These are phyloP conservation scores for Aspergillus biplanus DNA, from an alignment of 495 filamentous ascomycete genomes.

Conservation along the genomic window DNA sequence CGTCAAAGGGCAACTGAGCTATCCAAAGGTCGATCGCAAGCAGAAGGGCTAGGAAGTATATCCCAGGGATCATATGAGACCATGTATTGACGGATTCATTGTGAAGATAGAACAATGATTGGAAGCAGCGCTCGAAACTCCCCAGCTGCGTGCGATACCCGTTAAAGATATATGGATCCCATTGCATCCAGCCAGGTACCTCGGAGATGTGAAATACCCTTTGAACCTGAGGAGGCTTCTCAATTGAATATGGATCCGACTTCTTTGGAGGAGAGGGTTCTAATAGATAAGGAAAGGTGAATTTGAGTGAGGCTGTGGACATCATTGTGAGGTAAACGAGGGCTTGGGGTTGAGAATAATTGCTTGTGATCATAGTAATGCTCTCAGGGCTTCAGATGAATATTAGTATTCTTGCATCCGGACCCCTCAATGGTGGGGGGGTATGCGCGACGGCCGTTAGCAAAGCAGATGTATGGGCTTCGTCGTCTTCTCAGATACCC, in stretches of 20 bases:
- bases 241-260: background rate
- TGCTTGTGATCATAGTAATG: background rate
- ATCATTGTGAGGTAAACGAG: background rate
- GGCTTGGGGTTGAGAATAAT: background rate
- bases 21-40: background rate
- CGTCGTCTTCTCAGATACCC: background rate
- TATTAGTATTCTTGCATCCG: background rate
- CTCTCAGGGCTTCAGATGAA: background rate
- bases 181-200: background rate
- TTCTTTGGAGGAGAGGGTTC: background rate
- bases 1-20: background rate
- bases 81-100: slow-evolving; percentile 15
- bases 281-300: background rate
- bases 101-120: slow-evolving; percentile 12
- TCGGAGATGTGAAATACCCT: background rate
- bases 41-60: background rate
- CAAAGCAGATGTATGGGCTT: background rate
- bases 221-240: background rate
- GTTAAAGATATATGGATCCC: background rate
- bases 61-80: slow-evolving; percentile 3
- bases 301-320: background rate
- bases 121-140: slow-evolving; percentile 8
- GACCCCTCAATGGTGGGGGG: background rate
- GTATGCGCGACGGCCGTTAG: background rate
- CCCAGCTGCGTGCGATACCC: background rate